phyloP scores from a whole-genome alignment of 1,284 basidiomycete species.

The Cryptococcus hybrid region DNA sequence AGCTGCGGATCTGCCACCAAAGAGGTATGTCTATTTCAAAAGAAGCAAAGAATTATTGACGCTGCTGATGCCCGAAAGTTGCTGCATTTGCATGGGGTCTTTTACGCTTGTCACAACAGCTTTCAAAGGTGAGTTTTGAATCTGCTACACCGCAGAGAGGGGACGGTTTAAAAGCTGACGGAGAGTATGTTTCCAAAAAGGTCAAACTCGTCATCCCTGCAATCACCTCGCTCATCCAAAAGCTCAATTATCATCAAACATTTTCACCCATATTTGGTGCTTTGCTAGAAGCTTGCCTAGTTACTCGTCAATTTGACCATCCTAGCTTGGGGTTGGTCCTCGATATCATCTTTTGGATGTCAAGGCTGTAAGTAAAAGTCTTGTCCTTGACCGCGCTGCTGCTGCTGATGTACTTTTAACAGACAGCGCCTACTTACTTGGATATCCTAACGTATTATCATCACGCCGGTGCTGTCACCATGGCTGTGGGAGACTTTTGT shows the following conservation, averaged over 20 bases:
- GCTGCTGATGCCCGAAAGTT: slow-evolving; percentile 14
- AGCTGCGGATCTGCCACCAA: slow-evolving; percentile 10
- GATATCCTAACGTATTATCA: slow-evolving; percentile 45
- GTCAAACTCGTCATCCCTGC: slow-evolving; percentile 13
- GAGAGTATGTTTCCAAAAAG: slow-evolving; percentile 1
- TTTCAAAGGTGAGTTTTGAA: slow-evolving; percentile 20
- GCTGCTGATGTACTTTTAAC: neutral
- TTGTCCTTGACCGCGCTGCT: neutral
- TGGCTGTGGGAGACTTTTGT: slow-evolving; percentile 21
- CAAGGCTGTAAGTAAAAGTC: slow-evolving; percentile 19
- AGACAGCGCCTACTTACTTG: slow-evolving; percentile 26
- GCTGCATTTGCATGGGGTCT: slow-evolving; percentile 29
- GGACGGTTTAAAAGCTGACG: neutral
- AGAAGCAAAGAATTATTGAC: neutral
- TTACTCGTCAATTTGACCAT: slow-evolving; percentile 16
- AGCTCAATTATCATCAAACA: neutral
- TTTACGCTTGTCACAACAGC: slow-evolving; percentile 27
- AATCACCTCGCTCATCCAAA: slow-evolving; percentile 18
- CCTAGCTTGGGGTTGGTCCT: slow-evolving; percentile 11
- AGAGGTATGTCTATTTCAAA: slow-evolving; percentile 13
- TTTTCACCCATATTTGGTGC: slow-evolving; percentile 33
- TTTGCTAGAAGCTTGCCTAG: slow-evolving; percentile 31
- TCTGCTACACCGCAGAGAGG: no score
- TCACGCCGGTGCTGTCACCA: slow-evolving; percentile 38
- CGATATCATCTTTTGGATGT: slow-evolving; percentile 22